A percentile compares a stretch with the other conserved stretches of the same genome.
Evolutionary conservation across 148 eudicot genomes (phyloP).

Genomic region (Arctostaphylos glauca): DNA sequence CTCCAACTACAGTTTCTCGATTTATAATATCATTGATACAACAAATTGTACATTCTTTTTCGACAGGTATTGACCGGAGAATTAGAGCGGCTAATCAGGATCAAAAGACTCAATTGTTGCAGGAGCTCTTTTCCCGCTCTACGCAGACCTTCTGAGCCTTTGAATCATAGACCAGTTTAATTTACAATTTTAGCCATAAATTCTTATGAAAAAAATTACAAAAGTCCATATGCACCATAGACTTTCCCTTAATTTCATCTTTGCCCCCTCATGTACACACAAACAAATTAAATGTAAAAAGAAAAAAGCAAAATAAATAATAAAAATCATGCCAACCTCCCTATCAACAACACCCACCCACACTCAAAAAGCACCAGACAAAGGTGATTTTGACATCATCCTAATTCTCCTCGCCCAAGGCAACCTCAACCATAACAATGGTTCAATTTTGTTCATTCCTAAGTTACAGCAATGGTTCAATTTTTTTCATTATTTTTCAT

Average conservation of each 20-base stretch:
- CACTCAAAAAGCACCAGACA: neutral
- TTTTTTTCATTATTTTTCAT: neutral
- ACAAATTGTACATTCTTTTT: too few relatives aligned
- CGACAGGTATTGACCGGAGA: too few relatives aligned
- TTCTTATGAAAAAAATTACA: neutral
- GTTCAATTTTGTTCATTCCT: neutral
- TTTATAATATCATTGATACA: too few relatives aligned
- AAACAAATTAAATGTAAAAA: neutral
- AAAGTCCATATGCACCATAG: neutral
- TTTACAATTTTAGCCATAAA: too few relatives aligned
- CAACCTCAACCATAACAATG: neutral
- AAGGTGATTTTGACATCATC: constrained; percentile 3
- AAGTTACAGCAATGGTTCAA: neutral
- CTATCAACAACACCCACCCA: constrained; percentile 6
- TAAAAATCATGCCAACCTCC: neutral
- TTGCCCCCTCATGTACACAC: neutral
- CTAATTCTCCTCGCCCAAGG: neutral
- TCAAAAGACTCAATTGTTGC: too few relatives aligned
- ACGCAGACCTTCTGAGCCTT: too few relatives aligned
- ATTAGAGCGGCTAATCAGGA: too few relatives aligned
- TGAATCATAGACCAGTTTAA: too few relatives aligned
- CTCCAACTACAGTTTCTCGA: too few relatives aligned
- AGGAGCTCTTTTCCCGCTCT: too few relatives aligned
- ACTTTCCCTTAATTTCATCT: neutral
- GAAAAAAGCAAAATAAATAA: neutral